Conservation (phyloP, 805 yeast species). For the Spencermartinsiella europaea region DNA sequence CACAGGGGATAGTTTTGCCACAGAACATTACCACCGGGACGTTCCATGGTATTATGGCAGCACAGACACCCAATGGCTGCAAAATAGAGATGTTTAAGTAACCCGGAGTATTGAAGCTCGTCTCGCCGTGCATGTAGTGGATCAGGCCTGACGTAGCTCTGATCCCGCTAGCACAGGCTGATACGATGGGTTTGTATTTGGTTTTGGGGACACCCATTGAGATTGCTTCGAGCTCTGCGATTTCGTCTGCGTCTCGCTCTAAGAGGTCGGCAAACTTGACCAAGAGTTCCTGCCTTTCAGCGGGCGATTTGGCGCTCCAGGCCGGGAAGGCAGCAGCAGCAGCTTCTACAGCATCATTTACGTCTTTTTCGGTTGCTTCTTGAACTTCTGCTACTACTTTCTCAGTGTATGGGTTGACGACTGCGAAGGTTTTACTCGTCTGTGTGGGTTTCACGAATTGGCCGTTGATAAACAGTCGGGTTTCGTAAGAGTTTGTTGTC, state of each 20-base stretch:
- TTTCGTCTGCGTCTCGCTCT: constrained; percentile 62
- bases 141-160: constrained; percentile 5
- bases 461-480: constrained; percentile 74
- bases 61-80: constrained; percentile 49
- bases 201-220: constrained; percentile 3
- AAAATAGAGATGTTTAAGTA: constrained; percentile 1
- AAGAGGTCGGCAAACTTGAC: constrained; percentile 72
- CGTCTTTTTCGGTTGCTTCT: constrained; percentile 71
- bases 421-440: constrained; percentile 52
- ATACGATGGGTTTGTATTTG: neutral
- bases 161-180: constrained; percentile 1
- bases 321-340: constrained; percentile 69
- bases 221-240: constrained; percentile 72
- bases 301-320: constrained; percentile 71
- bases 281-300: constrained; percentile 48
- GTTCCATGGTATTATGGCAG: constrained; percentile 62
- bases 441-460: constrained; percentile 50
- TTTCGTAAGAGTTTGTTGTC: neutral
- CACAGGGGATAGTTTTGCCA: constrained; percentile 58
- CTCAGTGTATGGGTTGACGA: constrained; percentile 39
- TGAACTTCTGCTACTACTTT: constrained; percentile 60
- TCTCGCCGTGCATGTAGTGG: constrained; percentile 10
- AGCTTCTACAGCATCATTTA: constrained; percentile 77
- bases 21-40: constrained; percentile 67
- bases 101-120: constrained; percentile 6